Evolutionary conservation across 768 basidiomycete species (phyloP), one percentile per base, ranked within the genome.

Genomic region (Inosperma sp.): DNA sequence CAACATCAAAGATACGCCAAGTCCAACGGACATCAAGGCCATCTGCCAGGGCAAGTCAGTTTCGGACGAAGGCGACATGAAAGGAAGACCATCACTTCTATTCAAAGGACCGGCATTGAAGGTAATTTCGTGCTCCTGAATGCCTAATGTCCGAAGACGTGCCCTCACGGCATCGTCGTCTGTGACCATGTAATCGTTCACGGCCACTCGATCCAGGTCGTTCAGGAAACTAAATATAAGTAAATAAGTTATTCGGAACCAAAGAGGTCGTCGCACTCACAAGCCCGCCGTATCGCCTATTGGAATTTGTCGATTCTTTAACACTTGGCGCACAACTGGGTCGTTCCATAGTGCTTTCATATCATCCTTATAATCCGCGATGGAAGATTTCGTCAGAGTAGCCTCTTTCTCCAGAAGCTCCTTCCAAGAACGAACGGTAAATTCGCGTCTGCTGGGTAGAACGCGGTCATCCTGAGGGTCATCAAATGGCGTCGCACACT

Each of bases 1-100:
- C 86, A 41, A 88, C 87, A 61, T 89, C 87, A 65, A 82, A 89
- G 51, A 89, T 80, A 27, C 75, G 73, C 86, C 85, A 89, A 60
- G 79, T 80, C 70, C 72, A 77, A 7, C 69, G 71, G 27, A 70
- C 60, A 8, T 64, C 62, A 40, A 63, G 65, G 21, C 68, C 70
- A 55, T 56, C 61, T 62, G 48, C 27, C 22, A 37, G 46, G 35
- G 23, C 21, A 17, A 21, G 27, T 9, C 48, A 36, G 41, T 36
- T 12, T 27, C 8, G 17, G 23, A 50, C 17, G 12, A 37, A 43
- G 5, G 16, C 10, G 10, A 31, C 22, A 31, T 16, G 3, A 46
- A 31, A 52, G 27, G 19, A 42, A 34, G 48, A 46, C 46, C 8
- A 19, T 25, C 36, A 53, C 56, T 39, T 46, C 62, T 64, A 49